Evolutionary conservation across 768 basidiomycete species (phyloP).

Genomic region (Hemileccinum impolitum): DNA sequence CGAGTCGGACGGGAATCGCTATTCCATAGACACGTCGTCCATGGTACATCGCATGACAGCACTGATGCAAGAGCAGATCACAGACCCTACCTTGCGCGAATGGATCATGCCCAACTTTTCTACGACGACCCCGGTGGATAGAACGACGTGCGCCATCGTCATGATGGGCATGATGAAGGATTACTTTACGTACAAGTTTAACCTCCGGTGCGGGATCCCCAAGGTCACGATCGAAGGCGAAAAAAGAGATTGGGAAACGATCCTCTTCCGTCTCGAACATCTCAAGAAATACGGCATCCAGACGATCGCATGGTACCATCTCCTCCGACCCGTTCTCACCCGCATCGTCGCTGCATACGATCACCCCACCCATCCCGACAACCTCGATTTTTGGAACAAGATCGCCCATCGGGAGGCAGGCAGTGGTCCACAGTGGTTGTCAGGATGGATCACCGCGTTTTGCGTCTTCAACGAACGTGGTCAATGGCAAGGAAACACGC

Average conservation of each 20-base stretch:
- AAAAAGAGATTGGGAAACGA: conserved; percentile 36
- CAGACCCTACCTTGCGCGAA: conserved; percentile 27
- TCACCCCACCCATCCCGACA: conserved; percentile 24
- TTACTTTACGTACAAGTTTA: conserved; percentile 37
- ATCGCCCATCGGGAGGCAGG: conserved; percentile 27
- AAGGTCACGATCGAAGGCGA: conserved; percentile 43
- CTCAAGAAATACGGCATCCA: conserved; percentile 36
- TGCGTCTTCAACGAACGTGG: conserved; percentile 33
- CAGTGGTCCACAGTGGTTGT: conserved; percentile 32
- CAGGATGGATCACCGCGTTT: conserved; percentile 41
- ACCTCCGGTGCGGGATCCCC: conserved; percentile 39
- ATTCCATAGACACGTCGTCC: conserved; percentile 30
- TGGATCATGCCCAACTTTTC: conserved; percentile 45
- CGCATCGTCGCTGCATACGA: conserved; percentile 38
- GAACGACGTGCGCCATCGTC: conserved; percentile 35
- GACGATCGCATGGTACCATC: conserved; percentile 36
- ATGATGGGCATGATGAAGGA: conserved; percentile 43
- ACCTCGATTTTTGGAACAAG: conserved; percentile 39
- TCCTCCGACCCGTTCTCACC: conserved; percentile 39
- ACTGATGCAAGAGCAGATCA: conserved; percentile 22
- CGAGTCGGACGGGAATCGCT: conserved; percentile 13
- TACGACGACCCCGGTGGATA: conserved; percentile 42
- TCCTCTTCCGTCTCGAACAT: conserved; percentile 37
- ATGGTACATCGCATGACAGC: conserved; percentile 23
- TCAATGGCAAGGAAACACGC: conserved; percentile 29